A percentile compares a stretch with the other conserved stretches of the same genome.
Evolutionary conservation across 2,329 filamentous ascomycete species (phyloP).

Genomic region (Sporothrix globosa): DNA sequence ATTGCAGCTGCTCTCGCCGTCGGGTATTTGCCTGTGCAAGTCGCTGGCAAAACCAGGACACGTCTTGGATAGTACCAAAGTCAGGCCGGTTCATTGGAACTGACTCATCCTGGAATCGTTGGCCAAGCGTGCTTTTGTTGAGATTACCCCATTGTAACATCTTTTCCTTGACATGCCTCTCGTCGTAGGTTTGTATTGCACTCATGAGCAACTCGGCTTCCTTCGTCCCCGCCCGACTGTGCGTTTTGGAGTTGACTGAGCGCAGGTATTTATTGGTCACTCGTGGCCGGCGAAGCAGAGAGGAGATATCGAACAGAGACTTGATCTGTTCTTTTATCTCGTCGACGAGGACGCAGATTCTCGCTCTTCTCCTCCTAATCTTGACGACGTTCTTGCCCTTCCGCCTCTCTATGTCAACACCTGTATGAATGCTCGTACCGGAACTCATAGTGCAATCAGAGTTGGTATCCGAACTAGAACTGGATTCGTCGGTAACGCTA

Average conservation of each 20-base stretch:
- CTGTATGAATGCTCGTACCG: background rate
- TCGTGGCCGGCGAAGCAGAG: background rate
- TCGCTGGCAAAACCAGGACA: background rate
- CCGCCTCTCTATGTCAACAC: background rate
- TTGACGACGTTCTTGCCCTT: background rate
- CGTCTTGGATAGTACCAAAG: background rate
- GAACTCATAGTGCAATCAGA: background rate
- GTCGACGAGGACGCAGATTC: background rate
- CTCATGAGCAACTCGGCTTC: background rate
- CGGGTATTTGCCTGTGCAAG: background rate
- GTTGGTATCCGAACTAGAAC: background rate
- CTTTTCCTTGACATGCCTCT: background rate
- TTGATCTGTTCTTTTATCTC: background rate
- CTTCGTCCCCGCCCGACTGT: background rate
- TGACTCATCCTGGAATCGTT: background rate
- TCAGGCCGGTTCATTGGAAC: background rate
- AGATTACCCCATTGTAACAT: background rate
- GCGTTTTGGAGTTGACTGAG: background rate
- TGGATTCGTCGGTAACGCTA: background rate
- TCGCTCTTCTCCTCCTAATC: background rate
- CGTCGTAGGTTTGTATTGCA: background rate
- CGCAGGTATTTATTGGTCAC: background rate
- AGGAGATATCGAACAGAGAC: background rate
- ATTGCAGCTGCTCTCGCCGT: background rate
- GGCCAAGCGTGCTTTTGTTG: background rate